A percentile compares a stretch with the other conserved stretches of the same genome.
These are phyloP conservation scores for Nannochloropsis gaditana DNA, from an alignment of 108 stramenopile species.

Conservation along the genomic window DNA sequence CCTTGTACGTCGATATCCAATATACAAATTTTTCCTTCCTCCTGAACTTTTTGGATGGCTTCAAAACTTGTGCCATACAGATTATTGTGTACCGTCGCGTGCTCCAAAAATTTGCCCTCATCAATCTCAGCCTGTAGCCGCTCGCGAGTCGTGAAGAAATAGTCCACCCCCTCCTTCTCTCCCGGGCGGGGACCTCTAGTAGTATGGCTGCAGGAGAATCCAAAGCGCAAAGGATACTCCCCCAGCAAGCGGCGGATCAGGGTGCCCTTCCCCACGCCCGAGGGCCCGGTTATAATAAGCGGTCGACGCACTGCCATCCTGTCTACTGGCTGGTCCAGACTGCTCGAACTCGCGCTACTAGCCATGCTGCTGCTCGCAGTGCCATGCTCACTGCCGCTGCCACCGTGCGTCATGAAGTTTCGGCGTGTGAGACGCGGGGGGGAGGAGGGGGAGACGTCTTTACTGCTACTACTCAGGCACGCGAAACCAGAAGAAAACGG, in stretches of 20 bases:
- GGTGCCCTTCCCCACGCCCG: slow-evolving; percentile 61
- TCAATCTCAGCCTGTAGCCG: slow-evolving; percentile 67
- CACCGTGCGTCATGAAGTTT: slow-evolving; percentile 1
- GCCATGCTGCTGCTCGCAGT: not conserved
- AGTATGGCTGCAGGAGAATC: slow-evolving; percentile 80
- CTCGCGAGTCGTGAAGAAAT: slow-evolving; percentile 75
- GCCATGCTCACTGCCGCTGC: not conserved
- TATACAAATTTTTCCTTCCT: slow-evolving; percentile 74
- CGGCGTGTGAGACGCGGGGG: not conserved
- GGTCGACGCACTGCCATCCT: slow-evolving; percentile 29
- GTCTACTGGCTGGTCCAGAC: not conserved
- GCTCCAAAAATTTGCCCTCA: slow-evolving; percentile 70
- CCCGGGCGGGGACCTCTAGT: slow-evolving; percentile 72
- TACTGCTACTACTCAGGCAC: not conserved
- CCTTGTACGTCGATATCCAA: slow-evolving; percentile 84
- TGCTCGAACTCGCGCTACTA: not conserved
- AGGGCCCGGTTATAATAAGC: slow-evolving; percentile 56
- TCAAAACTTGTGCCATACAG: slow-evolving; percentile 84
- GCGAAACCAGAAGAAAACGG: not conserved
- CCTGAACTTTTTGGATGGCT: slow-evolving; percentile 71
- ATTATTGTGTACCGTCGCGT: slow-evolving; percentile 92
- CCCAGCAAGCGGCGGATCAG: slow-evolving; percentile 52
- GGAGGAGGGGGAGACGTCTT: not conserved
- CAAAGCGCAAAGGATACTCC: slow-evolving; percentile 41
- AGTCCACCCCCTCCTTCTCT: slow-evolving; percentile 66